These are phyloP conservation scores for Teratosphaeria nubilosa DNA, from an alignment of 2,329 filamentous ascomycete species.

Conservation along the genomic window DNA sequence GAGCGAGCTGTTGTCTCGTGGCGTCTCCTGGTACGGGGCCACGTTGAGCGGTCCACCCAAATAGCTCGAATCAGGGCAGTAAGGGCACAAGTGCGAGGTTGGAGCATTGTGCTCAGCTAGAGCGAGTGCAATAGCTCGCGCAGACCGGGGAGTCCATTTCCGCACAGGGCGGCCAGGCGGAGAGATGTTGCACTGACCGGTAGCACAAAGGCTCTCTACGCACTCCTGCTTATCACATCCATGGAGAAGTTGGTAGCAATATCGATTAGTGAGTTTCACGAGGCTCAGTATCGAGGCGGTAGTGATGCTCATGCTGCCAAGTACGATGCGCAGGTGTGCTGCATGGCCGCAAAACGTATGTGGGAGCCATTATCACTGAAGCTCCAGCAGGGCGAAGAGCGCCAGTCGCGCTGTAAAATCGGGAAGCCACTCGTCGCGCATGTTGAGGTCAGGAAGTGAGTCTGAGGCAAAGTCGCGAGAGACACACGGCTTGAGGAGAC, in stretches of 20 bases:
- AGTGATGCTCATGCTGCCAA: background rate
- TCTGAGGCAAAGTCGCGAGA: background rate
- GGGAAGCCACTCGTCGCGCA: background rate
- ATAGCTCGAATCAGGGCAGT: background rate
- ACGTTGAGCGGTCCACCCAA: background rate
- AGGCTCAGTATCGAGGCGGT: conserved; percentile 2
- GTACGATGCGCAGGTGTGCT: background rate
- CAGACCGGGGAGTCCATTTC: conserved; percentile 68
- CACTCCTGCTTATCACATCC: conserved; percentile 63
- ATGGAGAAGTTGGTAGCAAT: conserved; percentile 61
- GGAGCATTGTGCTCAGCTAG: conserved; percentile 68
- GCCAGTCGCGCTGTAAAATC: background rate
- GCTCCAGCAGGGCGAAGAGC: background rate
- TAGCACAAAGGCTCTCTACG: conserved; percentile 65
- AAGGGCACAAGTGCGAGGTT: conserved; percentile 54
- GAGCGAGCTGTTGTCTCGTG: conserved; percentile 48
- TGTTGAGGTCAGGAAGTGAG: background rate
- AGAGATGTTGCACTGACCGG: conserved; percentile 53
- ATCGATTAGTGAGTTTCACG: conserved; percentile 4
- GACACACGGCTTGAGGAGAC: background rate
- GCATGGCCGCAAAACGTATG: background rate
- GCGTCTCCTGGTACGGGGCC: conserved; percentile 15
- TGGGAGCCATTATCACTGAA: background rate
- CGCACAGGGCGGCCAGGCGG: conserved; percentile 55
- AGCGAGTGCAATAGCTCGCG: conserved; percentile 66